Evolutionary conservation across 345 rosid species (phyloP), one percentile per base, ranked within the genome.

Genomic region (Corchorus olitorius): DNA sequence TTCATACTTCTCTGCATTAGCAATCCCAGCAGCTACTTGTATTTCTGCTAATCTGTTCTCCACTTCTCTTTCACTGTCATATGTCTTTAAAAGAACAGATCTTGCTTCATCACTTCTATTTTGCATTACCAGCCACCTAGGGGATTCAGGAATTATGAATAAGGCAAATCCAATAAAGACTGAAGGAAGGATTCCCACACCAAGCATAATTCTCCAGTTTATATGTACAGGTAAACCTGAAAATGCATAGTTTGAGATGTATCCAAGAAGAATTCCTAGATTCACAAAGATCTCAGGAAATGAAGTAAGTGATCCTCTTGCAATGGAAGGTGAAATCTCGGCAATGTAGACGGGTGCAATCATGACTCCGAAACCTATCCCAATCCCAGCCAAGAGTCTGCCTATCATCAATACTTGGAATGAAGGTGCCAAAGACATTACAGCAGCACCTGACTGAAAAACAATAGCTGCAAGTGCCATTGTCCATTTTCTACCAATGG

Each of bases 151-250:
- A 75, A 88, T 88, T 62, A 90, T 73, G 45, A 76, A 87, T 20
- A 90, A 83, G 4, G 92, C 89, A 17, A 78, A 71, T 17, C 84
- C 94, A 37, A 90, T 72, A 52, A 90, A 84, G 27, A 89, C 61
- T 0, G 93, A 87, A 14, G 94, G 94, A 11, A 87, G 77, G 62
- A 83, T 82, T 35, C 91, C 94, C 0, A 86, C 88, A 8, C 83
- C 94, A 53, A 90, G 85, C 93, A 90, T 90, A 72, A 89, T 46
- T 74, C 94, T 80, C 93, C 94, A 90, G 76, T 64, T 87, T 58
- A 81, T 68, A 76, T 89, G 89, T 0, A 13, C 84, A 0, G 88
- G 62, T 20, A 90, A 78, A 58, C 82, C 76, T 0, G 93, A 84
- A 79, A 90, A 89, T 14, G 80, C 86, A 33, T 83, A 89, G 56